Percentiles rank a stretch among this genome's conserved stretches.
Conservation (phyloP, 179 eudicot genomes). For the Beta macrorhiza region DNA sequence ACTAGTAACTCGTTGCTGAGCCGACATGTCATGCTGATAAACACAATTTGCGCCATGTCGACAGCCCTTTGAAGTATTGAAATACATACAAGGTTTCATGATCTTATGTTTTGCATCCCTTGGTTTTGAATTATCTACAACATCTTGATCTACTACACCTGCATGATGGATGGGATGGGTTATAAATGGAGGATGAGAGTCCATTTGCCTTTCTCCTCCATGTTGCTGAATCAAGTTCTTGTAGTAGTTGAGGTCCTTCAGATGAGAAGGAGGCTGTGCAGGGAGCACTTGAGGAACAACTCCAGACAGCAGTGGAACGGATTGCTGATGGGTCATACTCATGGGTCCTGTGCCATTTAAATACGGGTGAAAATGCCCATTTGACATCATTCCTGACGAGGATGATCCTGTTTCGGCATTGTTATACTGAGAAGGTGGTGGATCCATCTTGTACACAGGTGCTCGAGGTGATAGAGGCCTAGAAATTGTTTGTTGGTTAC, state of each 20-base stretch:
- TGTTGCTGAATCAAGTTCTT: constrained; percentile 81
- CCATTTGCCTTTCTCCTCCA: constrained; percentile 54
- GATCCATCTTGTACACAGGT: constrained; percentile 20
- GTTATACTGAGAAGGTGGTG: constrained; percentile 27
- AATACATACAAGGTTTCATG: constrained; percentile 65
- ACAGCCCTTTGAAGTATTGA: constrained; percentile 63
- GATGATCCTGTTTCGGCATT: constrained; percentile 34
- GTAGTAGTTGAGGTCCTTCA: constrained; percentile 61
- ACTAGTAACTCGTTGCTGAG: constrained; percentile 38
- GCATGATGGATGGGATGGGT: constrained; percentile 34
- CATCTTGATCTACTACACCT: constrained; percentile 27
- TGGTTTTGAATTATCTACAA: constrained; percentile 29
- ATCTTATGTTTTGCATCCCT: constrained; percentile 47
- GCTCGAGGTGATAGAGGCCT: constrained; percentile 26
- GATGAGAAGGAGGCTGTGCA: constrained; percentile 28
- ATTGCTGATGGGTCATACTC: constrained; percentile 20
- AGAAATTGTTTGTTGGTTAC: constrained; percentile 19
- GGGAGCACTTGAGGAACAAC: constrained; percentile 20
- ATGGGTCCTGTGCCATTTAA: constrained; percentile 26
- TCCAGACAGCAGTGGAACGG: constrained; percentile 8
- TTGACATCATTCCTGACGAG: constrained; percentile 30
- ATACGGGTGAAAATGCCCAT: constrained; percentile 37
- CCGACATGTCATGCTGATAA: constrained; percentile 49
- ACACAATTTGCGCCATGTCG: constrained; percentile 61
- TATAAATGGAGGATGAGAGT: constrained; percentile 28